Percentiles rank a stretch among this genome's conserved stretches.
Evolutionary conservation across 2,329 filamentous ascomycete genomes (phyloP).

Genomic region (Lithohypha guttulata): DNA sequence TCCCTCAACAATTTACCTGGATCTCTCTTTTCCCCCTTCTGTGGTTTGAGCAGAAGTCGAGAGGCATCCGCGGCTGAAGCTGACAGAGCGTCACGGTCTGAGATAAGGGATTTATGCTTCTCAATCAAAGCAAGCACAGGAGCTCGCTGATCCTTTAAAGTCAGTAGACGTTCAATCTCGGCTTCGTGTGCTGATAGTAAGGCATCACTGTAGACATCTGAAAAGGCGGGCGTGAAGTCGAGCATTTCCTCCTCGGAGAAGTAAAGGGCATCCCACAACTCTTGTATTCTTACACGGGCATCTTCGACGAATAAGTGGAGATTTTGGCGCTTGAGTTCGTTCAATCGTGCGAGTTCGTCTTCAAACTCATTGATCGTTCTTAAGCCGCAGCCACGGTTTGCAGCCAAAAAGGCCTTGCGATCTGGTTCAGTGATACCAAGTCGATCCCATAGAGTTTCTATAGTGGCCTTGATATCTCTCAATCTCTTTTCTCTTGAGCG

Average conservation of each 20-base stretch:
- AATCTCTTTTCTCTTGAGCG: slow-evolving; percentile 67
- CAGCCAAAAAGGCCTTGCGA: slow-evolving; percentile 71
- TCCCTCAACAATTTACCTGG: slow-evolving; percentile 87
- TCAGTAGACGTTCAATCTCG: slow-evolving; percentile 73
- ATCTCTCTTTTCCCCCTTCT: slow-evolving; percentile 88
- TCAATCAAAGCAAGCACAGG: slow-evolving; percentile 76
- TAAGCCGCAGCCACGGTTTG: slow-evolving; percentile 82
- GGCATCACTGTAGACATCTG: slow-evolving; percentile 92
- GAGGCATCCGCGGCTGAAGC: slow-evolving; percentile 91
- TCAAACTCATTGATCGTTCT: slow-evolving; percentile 93
- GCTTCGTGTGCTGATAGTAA: slow-evolving; percentile 88
- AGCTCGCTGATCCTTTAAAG: slow-evolving; percentile 73
- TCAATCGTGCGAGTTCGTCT: slow-evolving; percentile 73
- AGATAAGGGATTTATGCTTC: slow-evolving; percentile 67
- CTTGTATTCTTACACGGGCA: slow-evolving; percentile 77
- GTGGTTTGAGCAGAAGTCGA: slow-evolving; percentile 77
- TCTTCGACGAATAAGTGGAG: slow-evolving; percentile 94
- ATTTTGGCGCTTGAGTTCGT: slow-evolving; percentile 90
- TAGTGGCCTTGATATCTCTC: slow-evolving; percentile 61
- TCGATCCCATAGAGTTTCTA: slow-evolving; percentile 84
- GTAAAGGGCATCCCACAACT: slow-evolving; percentile 88
- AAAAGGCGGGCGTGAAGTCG: slow-evolving; percentile 93
- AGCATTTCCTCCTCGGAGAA: slow-evolving; percentile 98
- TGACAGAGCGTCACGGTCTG: slow-evolving; percentile 78
- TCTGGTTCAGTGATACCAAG: slow-evolving; percentile 74